A percentile compares a stretch with the other conserved stretches of the same genome.
These are phyloP conservation scores for Phytophthora pinifolia DNA, from an alignment of 352 stramenopile genomes.

Conservation along the genomic window DNA sequence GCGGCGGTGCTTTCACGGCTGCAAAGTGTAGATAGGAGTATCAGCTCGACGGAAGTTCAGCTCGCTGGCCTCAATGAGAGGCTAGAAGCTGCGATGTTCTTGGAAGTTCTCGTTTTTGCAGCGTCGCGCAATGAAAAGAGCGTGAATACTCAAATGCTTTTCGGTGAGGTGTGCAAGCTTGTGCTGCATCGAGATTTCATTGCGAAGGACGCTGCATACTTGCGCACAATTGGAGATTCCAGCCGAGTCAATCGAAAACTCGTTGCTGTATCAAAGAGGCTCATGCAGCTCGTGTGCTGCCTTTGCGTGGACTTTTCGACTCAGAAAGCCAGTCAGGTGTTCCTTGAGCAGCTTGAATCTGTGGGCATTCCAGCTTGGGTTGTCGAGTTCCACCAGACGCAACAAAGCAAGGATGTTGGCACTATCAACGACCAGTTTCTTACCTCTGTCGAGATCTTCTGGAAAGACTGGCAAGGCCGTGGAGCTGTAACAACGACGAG, in stretches of 20 bases:
- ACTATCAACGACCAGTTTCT: conserved; percentile 1
- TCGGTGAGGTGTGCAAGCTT: conserved; percentile 30
- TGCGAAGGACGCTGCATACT: conserved; percentile 15
- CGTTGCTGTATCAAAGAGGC: conserved; percentile 31
- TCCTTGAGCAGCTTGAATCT: conserved; percentile 20
- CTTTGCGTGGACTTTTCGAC: conserved; percentile 34
- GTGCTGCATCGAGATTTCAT: conserved; percentile 20
- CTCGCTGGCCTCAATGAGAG: conserved; percentile 5
- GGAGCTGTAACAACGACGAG: not conserved
- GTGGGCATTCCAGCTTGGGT: conserved; percentile 31
- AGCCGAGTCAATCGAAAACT: conserved; percentile 1
- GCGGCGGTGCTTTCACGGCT: conserved; percentile 9
- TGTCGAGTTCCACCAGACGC: conserved; percentile 25
- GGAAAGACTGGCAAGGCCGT: conserved; percentile 32
- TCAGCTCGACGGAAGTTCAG: not conserved
- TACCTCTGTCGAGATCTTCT: conserved; percentile 25
- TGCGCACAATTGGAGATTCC: conserved; percentile 9
- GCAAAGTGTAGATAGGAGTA: not conserved
- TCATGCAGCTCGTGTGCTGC: conserved; percentile 43
- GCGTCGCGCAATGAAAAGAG: conserved; percentile 15
- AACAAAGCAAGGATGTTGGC: not conserved
- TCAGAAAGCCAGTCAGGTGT: conserved; percentile 19
- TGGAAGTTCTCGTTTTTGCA: conserved; percentile 21
- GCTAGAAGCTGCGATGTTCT: conserved; percentile 25
- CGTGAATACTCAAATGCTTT: conserved; percentile 27